Evolutionary conservation across 179 eudicot genomes (phyloP).

Genomic region (Kewa caespitosa): DNA sequence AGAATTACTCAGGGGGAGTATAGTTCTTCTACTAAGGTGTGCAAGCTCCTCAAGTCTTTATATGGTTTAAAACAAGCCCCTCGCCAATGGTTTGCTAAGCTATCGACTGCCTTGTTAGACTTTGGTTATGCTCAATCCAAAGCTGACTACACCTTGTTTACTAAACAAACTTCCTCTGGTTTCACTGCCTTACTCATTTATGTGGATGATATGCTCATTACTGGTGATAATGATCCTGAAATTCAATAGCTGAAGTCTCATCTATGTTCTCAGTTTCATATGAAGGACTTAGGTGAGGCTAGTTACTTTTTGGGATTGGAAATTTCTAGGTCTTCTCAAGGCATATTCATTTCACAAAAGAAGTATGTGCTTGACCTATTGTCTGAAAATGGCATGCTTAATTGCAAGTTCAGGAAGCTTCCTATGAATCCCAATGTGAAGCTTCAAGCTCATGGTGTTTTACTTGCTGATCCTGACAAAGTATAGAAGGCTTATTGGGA

Average conservation of each 20-base stretch:
- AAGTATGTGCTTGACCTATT: background rate
- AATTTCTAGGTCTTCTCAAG: background rate
- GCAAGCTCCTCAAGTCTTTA: background rate
- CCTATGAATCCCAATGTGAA: background rate
- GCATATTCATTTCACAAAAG: background rate
- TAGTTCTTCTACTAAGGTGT: background rate
- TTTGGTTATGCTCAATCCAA: background rate
- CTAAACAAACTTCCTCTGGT: too few species aligned
- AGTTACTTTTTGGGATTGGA: background rate
- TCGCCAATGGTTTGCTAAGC: background rate
- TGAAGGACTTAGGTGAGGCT: background rate
- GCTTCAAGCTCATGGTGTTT: background rate
- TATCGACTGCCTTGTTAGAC: too few species aligned
- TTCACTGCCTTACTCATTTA: too few species aligned
- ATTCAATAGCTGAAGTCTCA: too few species aligned
- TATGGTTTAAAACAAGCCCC: background rate
- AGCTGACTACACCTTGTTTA: background rate
- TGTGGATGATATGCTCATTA: too few species aligned
- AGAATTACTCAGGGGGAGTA: too few species aligned
- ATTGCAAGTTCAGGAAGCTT: background rate
- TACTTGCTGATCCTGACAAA: background rate
- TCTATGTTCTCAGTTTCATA: background rate
- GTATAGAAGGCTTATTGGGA: too few species aligned
- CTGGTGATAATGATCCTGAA: too few species aligned
- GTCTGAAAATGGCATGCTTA: background rate